phyloP scores from a whole-genome alignment of 1,284 basidiomycete genomes.

The Mycena citricolor region DNA sequence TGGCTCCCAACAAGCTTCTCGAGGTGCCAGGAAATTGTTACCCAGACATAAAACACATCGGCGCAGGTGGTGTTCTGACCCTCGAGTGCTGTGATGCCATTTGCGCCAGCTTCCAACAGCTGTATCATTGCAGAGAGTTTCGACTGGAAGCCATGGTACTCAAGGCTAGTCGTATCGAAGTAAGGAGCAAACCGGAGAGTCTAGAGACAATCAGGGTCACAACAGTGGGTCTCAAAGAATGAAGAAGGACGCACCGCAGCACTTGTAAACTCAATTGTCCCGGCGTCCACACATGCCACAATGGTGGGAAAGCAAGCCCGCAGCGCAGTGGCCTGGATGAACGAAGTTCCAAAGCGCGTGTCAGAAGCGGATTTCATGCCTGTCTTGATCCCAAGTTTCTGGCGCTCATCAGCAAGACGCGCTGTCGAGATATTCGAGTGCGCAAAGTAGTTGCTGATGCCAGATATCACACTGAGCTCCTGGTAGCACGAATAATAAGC shows the following conservation, averaged over 20 bases:
- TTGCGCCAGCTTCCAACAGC: slow-evolving; percentile 22
- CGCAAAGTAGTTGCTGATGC: slow-evolving; percentile 14
- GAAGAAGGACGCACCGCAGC: slow-evolving; percentile 8
- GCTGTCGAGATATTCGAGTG: slow-evolving; percentile 17
- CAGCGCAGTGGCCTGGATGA: slow-evolving; percentile 11
- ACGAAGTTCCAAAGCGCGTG: slow-evolving; percentile 14
- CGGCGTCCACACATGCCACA: slow-evolving; percentile 7
- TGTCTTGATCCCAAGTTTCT: slow-evolving; percentile 20
- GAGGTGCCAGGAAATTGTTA: slow-evolving; percentile 28
- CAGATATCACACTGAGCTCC: slow-evolving; percentile 16
- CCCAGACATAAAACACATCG: slow-evolving; percentile 30
- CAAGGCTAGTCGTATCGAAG: slow-evolving; percentile 17
- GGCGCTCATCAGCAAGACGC: not conserved
- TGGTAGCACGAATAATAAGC: slow-evolving; percentile 3
- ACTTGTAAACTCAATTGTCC: slow-evolving; percentile 10
- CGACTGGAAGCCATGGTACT: slow-evolving; percentile 21
- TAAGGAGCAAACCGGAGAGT: slow-evolving; percentile 24
- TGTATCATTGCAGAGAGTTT: slow-evolving; percentile 23
- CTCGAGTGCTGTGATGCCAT: slow-evolving; percentile 28
- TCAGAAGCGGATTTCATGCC: slow-evolving; percentile 20
- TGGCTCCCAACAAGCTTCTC: slow-evolving; percentile 21
- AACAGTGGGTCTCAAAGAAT: not conserved
- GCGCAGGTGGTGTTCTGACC: slow-evolving; percentile 29
- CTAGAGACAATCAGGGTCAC: slow-evolving; percentile 11
- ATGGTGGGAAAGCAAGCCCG: slow-evolving; percentile 13